phyloP scores from a whole-genome alignment of 176 grass and related monocot genomes.

The Rhipidocladum racemiflorum region DNA sequence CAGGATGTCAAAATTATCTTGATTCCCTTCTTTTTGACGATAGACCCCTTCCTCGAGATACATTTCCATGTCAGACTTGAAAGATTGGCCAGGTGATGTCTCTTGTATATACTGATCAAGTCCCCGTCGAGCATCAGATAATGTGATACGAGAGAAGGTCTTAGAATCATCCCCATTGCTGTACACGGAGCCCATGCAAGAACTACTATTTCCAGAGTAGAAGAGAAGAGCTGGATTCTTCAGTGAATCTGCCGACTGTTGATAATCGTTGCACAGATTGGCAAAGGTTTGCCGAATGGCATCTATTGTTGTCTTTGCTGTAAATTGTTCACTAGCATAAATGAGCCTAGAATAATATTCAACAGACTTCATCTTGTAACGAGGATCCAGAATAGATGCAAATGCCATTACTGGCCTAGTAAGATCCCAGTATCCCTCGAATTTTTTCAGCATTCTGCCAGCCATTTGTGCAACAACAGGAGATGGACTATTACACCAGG shows the following conservation, averaged over 20 bases:
- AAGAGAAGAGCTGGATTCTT: conserved; percentile 67
- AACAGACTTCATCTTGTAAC: conserved; percentile 99
- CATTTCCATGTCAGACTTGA: conserved; percentile 93
- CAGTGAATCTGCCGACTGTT: conserved; percentile 68
- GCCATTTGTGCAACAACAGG: conserved; percentile 75
- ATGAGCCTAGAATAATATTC: conserved; percentile 94
- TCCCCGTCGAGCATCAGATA: conserved; percentile 90
- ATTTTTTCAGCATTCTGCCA: conserved; percentile 77
- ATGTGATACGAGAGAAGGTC: conserved; percentile 77
- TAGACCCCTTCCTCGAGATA: conserved; percentile 95
- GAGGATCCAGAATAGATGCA: conserved; percentile 92
- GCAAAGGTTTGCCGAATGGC: conserved; percentile 68
- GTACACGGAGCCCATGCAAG: conserved; percentile 48
- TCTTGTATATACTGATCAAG: conserved; percentile 99
- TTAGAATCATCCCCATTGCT: conserved; percentile 70
- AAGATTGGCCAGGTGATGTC: conserved; percentile 79
- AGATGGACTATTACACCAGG: conserved; percentile 65
- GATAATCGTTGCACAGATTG: conserved; percentile 87
- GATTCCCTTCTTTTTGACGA: conserved; percentile 70
- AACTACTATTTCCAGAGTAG: conserved; percentile 68
- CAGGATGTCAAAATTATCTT: conserved; percentile 87
- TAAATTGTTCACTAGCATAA: conserved; percentile 63
- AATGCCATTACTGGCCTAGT: conserved; percentile 85
- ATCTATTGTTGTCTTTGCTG: conserved; percentile 74
- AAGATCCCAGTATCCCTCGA: conserved; percentile 78